Evolutionary conservation across 345 rosid genomes (phyloP), one percentile per base, ranked within the genome.

Genomic region (Hibiscus tridactylites): DNA sequence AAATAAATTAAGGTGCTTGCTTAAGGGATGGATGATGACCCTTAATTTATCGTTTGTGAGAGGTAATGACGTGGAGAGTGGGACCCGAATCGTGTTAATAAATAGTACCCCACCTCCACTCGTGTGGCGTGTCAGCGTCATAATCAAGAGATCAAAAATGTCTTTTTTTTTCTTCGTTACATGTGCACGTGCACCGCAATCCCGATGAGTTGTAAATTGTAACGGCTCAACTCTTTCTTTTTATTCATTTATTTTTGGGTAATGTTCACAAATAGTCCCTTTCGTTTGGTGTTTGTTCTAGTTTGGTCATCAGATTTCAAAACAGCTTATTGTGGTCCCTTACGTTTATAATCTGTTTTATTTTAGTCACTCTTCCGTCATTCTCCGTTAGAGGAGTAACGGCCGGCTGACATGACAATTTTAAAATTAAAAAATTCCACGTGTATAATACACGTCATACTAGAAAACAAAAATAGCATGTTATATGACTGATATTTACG

Each of bases 61-160:
- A 61, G 79, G 70, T n/a, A 47, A 16, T 63, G 78, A 80, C 75
- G 74, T 71, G 79, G 70, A 50, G 2, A 21, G 1, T 62, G 67
- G 76, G 72, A 17, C 71, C 80, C 73, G 1, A 46, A 17, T 42
- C 2, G 33, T 60, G 65, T 15, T 4, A 21, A 29, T 4, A n/a
- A 21, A 63, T 12, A 65, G 50, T 39, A 49, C 28, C 26, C n/a
- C n/a, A 63, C 60, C 33, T 12, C 31, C 68, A 63, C 78, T 59
- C 87, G 87, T 83, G 87, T 80, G 84, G 72, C 74, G 70, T 63
- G 84, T 68, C 81, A 50, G 35, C 67, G 31, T 61, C 70, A 63
- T 58, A 16, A 62, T 31, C 61, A 62, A 72, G 7, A 31, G 29
- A 24, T 21, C 6, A 16, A 4, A 8, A 2, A 10, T 61, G 2